Base-by-base conservation (phyloP, 2,329 filamentous ascomycete genomes). In the Alternaria sp. region DNA sequence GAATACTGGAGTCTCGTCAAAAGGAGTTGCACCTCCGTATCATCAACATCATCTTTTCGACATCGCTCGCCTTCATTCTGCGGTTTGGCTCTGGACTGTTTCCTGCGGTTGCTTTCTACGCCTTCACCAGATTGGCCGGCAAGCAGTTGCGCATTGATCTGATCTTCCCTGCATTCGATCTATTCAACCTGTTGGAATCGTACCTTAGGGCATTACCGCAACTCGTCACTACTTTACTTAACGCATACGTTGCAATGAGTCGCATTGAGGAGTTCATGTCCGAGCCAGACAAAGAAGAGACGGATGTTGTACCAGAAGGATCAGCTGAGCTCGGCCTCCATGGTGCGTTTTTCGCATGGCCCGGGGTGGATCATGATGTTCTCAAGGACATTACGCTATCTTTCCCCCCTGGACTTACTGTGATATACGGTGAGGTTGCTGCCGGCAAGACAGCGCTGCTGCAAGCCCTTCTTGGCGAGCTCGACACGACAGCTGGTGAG, bases 231-330 rank as follows among this genome's bases (percentile, higher is more conserved):
- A 85, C 89, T 0, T 79, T 94, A 4, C 84, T 96, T 64, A 96
- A 96, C 68, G 91, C 92, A 0, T 88, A 86, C n/a, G 89, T 97
- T 17, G 90, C 93, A 0, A 86, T 96, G 62, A 86, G 85, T 8
- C 88, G 93, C 64, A 92, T 97, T 21, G 90, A 96, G 69, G 84
- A 86, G 23, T 97, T 96, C 78, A 96, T 97, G 91, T 80, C 82
- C 0, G 93, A 97, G 75, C 91, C 91, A 0, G 87, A 97, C 69
- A 92, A 92, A 66, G 84, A 86, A 29, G 82, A 84, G 28, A 74
- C 76, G 3, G 79, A 80, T 3, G 72, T 77, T 17, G 72, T 72
- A 3, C 67, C 73, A 11, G 77, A 72, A 44, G 77, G 74, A 45
- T 73, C 72, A 26, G 71, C 73, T 3, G 63, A 72, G 29, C 71